A percentile compares a stretch with the other conserved stretches of the same genome.
Evolutionary conservation across 2,329 filamentous ascomycete genomes (phyloP).

Genomic region (Trichoderma koningii): DNA sequence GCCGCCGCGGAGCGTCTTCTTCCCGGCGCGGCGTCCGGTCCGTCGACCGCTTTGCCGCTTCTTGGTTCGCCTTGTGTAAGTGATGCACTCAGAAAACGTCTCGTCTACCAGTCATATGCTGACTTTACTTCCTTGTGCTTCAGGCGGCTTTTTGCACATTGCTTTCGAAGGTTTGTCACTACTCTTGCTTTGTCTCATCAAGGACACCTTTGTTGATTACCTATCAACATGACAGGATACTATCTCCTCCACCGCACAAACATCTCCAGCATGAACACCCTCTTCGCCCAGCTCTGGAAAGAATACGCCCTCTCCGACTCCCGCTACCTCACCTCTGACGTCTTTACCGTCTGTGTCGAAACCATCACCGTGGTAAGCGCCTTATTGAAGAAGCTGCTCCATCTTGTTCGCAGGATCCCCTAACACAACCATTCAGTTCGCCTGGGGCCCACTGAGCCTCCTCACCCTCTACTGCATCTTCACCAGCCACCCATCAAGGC

Average conservation of each 20-base stretch:
- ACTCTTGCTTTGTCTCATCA: not conserved
- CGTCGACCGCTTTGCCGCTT: conserved; percentile 47
- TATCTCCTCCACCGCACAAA: conserved; percentile 69
- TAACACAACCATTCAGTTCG: conserved; percentile 40
- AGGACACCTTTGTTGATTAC: too few relatives aligned
- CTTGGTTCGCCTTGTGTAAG: conserved; percentile 61
- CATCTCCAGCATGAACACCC: conserved; percentile 67
- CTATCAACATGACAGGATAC: conserved; percentile 57
- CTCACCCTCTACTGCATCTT: conserved; percentile 51
- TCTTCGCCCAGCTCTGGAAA: conserved; percentile 89
- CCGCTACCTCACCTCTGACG: conserved; percentile 77
- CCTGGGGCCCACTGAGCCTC: conserved; percentile 62
- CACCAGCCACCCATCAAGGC: conserved; percentile 46
- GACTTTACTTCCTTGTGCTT: not conserved
- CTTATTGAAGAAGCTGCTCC: not conserved
- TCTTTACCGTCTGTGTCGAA: conserved; percentile 87
- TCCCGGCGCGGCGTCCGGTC: conserved; percentile 32
- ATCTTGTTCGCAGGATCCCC: not conserved
- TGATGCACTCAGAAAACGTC: too few relatives aligned
- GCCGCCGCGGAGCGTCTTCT: conserved; percentile 13
- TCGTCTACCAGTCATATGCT: not conserved
- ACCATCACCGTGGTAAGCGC: conserved; percentile 72
- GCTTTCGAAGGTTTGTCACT: conserved; percentile 70
- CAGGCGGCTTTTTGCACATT: conserved; percentile 70
- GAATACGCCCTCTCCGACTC: conserved; percentile 88